Percentiles rank a stretch among this genome's conserved stretches.
These are phyloP conservation scores for Debaryomyces udenii DNA, from an alignment of 1,139 yeast species.

Conservation along the genomic window DNA sequence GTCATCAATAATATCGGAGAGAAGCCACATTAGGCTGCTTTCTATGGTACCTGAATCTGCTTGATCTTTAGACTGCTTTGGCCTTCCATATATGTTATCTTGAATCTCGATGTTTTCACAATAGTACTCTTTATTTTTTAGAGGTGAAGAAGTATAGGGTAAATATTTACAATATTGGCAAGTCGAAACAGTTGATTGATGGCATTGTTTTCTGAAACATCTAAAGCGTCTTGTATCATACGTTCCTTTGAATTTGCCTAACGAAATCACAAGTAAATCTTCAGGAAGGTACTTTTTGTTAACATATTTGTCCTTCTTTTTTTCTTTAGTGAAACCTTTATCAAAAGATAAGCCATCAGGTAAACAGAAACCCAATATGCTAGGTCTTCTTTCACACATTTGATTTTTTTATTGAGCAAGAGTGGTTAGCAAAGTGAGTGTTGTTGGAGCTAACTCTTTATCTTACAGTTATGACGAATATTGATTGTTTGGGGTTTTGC, in stretches of 20 bases:
- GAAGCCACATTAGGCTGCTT: conserved; percentile 1
- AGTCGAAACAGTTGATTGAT: conserved; percentile 5
- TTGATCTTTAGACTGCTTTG: not conserved
- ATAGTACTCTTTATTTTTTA: conserved; percentile 14
- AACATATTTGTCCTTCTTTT: not conserved
- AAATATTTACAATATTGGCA: conserved; percentile 28
- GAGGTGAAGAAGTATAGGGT: conserved; percentile 29
- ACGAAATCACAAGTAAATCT: conserved; percentile 4
- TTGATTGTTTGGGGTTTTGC: not conserved
- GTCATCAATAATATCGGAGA: conserved; percentile 6
- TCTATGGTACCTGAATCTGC: conserved; percentile 1
- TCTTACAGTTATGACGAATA: not conserved
- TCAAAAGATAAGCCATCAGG: not conserved
- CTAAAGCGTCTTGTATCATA: conserved; percentile 21
- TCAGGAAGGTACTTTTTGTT: conserved; percentile 1
- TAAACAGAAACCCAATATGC: not conserved
- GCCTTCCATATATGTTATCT: not conserved
- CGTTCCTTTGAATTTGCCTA: conserved; percentile 22
- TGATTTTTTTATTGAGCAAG: not conserved
- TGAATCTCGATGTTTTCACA: conserved; percentile 8
- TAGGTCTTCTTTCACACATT: not conserved
- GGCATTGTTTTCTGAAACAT: conserved; percentile 16
- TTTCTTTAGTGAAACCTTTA: not conserved
- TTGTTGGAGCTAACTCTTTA: not conserved
- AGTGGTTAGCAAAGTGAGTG: not conserved